Percentiles rank a stretch among this genome's conserved stretches.
Conservation (phyloP, 139 green algal genomes). For the Chlamydomonas schloesseri region DNA sequence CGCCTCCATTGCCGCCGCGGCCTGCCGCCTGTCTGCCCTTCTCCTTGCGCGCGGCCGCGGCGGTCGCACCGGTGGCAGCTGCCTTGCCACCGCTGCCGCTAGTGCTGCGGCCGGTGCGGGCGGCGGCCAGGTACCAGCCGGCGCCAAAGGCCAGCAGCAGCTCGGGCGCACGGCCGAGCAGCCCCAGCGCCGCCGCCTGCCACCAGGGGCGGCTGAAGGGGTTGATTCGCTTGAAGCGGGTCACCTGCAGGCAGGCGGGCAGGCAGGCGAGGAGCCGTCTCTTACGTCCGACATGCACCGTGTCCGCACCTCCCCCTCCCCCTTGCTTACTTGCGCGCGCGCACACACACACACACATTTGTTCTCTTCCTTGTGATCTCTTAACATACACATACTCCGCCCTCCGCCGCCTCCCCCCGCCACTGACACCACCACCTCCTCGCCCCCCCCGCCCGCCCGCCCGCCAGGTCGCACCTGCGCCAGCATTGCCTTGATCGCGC, state of each 20-base stretch:
- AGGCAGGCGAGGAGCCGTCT: not conserved
- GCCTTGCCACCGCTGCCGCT: no score
- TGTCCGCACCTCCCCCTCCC: not conserved
- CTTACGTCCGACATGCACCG: not conserved
- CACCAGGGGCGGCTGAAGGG: conserved; percentile 12
- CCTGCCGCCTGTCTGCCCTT: no score
- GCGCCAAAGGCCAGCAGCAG: not conserved
- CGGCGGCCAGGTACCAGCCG: not conserved
- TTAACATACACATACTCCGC: no score
- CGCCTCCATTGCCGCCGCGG: no score
- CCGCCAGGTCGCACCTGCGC: no score
- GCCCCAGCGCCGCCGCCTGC: not conserved
- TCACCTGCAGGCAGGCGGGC: conserved; percentile 4
- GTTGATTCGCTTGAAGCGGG: conserved; percentile 27
- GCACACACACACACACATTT: not conserved
- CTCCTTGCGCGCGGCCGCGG: no score
- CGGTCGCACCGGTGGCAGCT: no score
- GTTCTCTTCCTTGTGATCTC: no score
- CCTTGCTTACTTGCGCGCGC: no score
- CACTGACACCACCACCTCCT: not conserved
- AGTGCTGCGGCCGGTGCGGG: no score
- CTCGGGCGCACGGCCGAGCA: not conserved
- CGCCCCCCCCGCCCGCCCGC: no score
- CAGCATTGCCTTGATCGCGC: conserved; percentile 25
- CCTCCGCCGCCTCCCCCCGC: no score